Base-by-base conservation (phyloP, 257 asterid species). In the Paulownia fortunei region DNA sequence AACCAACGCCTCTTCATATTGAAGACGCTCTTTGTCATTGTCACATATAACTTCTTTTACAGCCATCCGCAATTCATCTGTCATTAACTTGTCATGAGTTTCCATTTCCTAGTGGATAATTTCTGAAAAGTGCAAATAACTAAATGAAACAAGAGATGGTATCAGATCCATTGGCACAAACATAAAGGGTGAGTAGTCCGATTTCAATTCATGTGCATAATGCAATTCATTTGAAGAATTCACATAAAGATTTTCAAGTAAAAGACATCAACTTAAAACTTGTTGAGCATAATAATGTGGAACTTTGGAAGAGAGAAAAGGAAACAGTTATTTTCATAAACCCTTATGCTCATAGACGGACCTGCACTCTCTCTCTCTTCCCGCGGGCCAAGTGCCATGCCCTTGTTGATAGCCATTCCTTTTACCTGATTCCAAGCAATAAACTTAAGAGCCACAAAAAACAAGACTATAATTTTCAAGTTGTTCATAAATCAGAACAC, bases 371-470 rank as follows among this genome's bases (percentile, higher is more conserved):
- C 96, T 69, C 93, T 87, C 82, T 96, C 98, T 84, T 93, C 92
- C 30, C 90, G 86, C 3, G 89, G 88, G 68, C 85, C 86, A 70
- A 92, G 93, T 44, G 82, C 16, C 78, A 75, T 69, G 2, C 96
- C 94, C 88, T 95, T 95, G 90, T 95, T 93, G 58, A 86, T 79
- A 66, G 97, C 98, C 99, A 95, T 95, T 82, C 98, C 99, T 83
- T 89, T 95, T 5, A 93, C 99, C 98, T 95, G 88, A 69, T 65
- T 69, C 76, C 69, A 73, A 85, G 78, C 59, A 77, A 76, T 52
- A 58, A 61, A 75, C 55, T 52, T 54, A 56, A 21, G 24, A 76
- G 18, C 54, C 56, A 30, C 23, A 52, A 18, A 64, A 32, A 76
- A 24, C 69, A 82, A 55, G 0, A 32, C 39, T 60, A n/a, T 6